Percentiles rank a stretch among this genome's conserved stretches.
These are phyloP conservation scores for Fusarium metavorans DNA, from an alignment of 2,329 filamentous ascomycete genomes.

Conservation along the genomic window DNA sequence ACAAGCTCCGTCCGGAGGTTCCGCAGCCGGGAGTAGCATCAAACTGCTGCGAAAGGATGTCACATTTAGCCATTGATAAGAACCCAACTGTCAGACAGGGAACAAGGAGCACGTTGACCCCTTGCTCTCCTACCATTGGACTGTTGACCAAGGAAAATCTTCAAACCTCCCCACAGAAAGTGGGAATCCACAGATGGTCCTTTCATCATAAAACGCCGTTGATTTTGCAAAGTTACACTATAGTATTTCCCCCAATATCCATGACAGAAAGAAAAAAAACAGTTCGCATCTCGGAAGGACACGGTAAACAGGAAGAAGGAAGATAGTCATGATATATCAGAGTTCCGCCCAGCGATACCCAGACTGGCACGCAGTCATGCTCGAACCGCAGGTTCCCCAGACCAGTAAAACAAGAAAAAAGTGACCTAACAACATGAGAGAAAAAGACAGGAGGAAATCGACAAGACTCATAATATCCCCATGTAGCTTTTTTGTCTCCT, in stretches of 20 bases:
- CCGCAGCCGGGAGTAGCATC: not conserved
- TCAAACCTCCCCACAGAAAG: not conserved
- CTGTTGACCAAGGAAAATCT: not conserved
- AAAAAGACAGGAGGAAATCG: not conserved
- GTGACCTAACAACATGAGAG: not conserved
- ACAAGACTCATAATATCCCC: slow-evolving; percentile 20
- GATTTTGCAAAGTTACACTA: slow-evolving; percentile 7
- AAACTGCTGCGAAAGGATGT: not conserved
- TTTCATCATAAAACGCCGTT: slow-evolving; percentile 37
- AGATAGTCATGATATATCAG: slow-evolving; percentile 36
- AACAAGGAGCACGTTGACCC: slow-evolving; percentile 5
- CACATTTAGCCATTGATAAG: not conserved
- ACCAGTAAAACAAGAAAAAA: slow-evolving; percentile 8
- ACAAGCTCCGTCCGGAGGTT: slow-evolving; percentile 22
- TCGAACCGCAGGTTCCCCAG: slow-evolving; percentile 8
- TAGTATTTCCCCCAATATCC: slow-evolving; percentile 11
- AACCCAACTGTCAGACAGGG: not conserved
- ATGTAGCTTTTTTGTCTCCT: slow-evolving; percentile 16
- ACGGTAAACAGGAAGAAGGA: slow-evolving; percentile 10
- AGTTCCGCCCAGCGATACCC: slow-evolving; percentile 32
- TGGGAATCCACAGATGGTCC: slow-evolving; percentile 4
- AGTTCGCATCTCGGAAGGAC: slow-evolving; percentile 24
- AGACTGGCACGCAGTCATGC: slow-evolving; percentile 6
- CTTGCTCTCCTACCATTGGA: slow-evolving; percentile 8
- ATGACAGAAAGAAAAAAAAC: slow-evolving; percentile 9